Percentiles rank a stretch among this genome's conserved stretches.
Conservation (phyloP, 805 yeast species). For the Candida odintsovae region DNA sequence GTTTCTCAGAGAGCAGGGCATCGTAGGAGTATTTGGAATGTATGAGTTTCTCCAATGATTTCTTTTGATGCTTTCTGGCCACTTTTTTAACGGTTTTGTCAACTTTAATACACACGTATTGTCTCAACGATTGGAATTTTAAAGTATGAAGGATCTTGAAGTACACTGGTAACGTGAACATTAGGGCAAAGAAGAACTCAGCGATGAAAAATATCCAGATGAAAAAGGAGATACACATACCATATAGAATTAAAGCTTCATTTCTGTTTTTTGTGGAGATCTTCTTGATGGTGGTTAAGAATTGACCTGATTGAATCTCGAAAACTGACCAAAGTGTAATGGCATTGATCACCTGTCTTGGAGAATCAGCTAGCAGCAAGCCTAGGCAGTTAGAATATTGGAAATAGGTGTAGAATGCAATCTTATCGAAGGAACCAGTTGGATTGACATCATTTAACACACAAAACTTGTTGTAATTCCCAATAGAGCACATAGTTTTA, state of each 20-base stretch:
- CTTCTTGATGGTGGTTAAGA: slow-evolving; percentile 38
- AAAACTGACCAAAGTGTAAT: slow-evolving; percentile 57
- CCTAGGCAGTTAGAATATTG: slow-evolving; percentile 58
- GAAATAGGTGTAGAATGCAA: slow-evolving; percentile 59
- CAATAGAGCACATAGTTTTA: slow-evolving; percentile 48
- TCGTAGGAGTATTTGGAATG: neutral
- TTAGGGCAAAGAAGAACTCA: slow-evolving; percentile 47
- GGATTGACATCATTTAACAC: slow-evolving; percentile 66
- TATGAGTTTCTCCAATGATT: slow-evolving; percentile 21
- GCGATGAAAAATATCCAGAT: slow-evolving; percentile 68
- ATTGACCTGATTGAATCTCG: slow-evolving; percentile 24
- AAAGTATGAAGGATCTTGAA: slow-evolving; percentile 35
- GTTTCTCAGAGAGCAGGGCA: slow-evolving; percentile 2
- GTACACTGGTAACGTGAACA: slow-evolving; percentile 46
- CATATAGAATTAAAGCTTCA: slow-evolving; percentile 66
- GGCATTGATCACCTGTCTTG: slow-evolving; percentile 82
- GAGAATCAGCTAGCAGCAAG: slow-evolving; percentile 73
- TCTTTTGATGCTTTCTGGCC: slow-evolving; percentile 35
- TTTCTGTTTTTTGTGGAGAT: slow-evolving; percentile 57
- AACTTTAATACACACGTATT: slow-evolving; percentile 55
- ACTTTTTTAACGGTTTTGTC: slow-evolving; percentile 50
- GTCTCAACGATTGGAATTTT: slow-evolving; percentile 42
- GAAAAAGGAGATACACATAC: slow-evolving; percentile 69
- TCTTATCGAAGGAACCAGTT: slow-evolving; percentile 57
- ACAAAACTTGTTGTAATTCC: slow-evolving; percentile 63